phyloP scores from a whole-genome alignment of 495 filamentous ascomycete species.

The Cudoniella acicularis region DNA sequence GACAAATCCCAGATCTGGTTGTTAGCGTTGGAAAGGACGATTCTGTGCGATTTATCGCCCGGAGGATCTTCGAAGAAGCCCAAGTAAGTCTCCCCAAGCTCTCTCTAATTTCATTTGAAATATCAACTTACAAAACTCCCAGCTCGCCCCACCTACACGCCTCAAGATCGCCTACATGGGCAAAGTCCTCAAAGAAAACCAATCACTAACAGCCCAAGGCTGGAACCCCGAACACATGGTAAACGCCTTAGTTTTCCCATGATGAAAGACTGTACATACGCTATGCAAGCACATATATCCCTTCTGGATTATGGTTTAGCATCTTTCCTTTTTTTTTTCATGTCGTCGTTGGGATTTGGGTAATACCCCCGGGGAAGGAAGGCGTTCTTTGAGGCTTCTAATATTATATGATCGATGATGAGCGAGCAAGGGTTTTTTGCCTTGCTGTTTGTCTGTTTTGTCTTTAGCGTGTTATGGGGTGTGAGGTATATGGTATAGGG shows the following conservation, averaged over 20 bases:
- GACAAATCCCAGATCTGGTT: constrained; percentile 60
- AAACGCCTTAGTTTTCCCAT: constrained; percentile 70
- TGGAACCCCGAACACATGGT: constrained; percentile 75
- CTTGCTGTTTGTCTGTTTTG: background rate
- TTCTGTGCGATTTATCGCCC: constrained; percentile 57
- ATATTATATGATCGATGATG: too few species aligned
- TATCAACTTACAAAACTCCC: constrained; percentile 18
- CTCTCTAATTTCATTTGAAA: background rate
- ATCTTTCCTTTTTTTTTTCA: too few species aligned
- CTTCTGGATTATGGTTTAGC: background rate
- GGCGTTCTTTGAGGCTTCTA: too few species aligned
- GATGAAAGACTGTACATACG: background rate
- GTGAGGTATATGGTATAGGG: too few species aligned
- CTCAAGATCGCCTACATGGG: constrained; percentile 77
- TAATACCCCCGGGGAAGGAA: background rate
- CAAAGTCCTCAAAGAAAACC: constrained; percentile 65
- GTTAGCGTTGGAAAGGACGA: constrained; percentile 58
- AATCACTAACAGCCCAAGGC: constrained; percentile 60
- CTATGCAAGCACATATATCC: background rate
- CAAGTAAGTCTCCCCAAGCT: constrained; percentile 45
- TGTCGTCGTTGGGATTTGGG: too few species aligned
- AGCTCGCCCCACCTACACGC: constrained; percentile 46
- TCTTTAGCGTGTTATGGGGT: too few species aligned
- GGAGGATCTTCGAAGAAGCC: constrained; percentile 60
- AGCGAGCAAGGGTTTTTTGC: background rate